phyloP scores from a whole-genome alignment of 2,329 filamentous ascomycete genomes.

The Diaporthe australafricana region DNA sequence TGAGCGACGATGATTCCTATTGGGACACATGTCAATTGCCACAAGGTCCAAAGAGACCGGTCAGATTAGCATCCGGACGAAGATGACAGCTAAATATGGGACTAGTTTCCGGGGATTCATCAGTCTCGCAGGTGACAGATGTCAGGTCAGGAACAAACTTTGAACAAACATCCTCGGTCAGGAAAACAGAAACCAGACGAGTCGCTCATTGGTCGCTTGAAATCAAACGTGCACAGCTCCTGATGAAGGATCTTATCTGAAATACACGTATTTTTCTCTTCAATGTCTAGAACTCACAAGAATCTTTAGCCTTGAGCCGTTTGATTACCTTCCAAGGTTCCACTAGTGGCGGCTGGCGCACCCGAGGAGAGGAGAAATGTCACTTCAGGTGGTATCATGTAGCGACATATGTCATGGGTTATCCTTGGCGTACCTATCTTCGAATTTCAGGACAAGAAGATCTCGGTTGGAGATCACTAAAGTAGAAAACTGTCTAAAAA shows the following conservation, averaged over 20 bases:
- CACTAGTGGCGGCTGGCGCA: constrained; percentile 12
- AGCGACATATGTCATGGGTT: background rate
- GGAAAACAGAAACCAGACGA: too few species aligned
- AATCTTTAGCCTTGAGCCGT: background rate
- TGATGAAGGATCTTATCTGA: background rate
- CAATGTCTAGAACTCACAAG: background rate
- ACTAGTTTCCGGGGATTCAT: too few species aligned
- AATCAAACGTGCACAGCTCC: background rate
- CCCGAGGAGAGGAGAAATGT: background rate
- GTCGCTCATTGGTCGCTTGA: too few species aligned
- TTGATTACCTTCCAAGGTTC: background rate
- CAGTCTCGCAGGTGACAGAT: too few species aligned
- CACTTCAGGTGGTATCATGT: background rate
- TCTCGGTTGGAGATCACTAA: background rate
- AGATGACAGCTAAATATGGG: background rate
- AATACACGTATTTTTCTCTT: background rate
- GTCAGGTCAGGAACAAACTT: too few species aligned
- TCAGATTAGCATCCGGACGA: background rate
- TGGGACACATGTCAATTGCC: background rate
- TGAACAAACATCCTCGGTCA: too few species aligned
- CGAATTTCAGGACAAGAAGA: background rate
- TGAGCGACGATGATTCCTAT: too few species aligned
- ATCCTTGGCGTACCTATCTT: background rate
- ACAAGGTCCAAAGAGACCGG: background rate
- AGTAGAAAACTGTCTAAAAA: background rate